Conservation (phyloP, 2,329 filamentous ascomycete genomes). For the Phyllosticta paracitricarpa region DNA sequence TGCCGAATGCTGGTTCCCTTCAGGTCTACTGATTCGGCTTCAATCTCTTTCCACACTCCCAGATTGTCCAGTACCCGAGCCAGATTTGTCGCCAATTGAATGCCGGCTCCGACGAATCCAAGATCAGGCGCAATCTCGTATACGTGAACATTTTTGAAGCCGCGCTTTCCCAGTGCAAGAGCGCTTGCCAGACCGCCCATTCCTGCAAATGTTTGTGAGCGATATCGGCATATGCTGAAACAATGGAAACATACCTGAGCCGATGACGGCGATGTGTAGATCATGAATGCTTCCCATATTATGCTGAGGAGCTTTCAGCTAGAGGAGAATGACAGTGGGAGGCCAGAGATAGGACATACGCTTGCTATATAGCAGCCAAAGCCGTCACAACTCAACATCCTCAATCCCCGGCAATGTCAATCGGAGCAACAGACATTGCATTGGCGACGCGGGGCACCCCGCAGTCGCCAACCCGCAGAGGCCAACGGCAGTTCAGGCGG, state of each 20-base stretch:
- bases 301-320: background rate
- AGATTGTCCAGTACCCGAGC: slow-evolving; percentile 62
- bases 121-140: slow-evolving; percentile 64
- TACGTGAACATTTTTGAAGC: slow-evolving; percentile 63
- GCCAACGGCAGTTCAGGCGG: background rate
- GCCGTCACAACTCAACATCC: background rate
- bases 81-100: slow-evolving; percentile 77
- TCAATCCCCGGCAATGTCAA: background rate
- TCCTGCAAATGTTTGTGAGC: slow-evolving; percentile 35
- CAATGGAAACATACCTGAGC: slow-evolving; percentile 1
- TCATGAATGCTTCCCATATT: background rate
- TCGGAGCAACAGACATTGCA: background rate
- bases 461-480: background rate
- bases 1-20: slow-evolving; percentile 64
- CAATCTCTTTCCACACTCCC: slow-evolving; percentile 63
- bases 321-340: background rate
- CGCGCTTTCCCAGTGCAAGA: slow-evolving; percentile 63
- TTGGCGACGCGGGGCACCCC: background rate
- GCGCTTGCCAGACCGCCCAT: slow-evolving; percentile 71
- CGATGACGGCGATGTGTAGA: slow-evolving; percentile 5
- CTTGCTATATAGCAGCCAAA: background rate
- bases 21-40: slow-evolving; percentile 60
- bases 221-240: background rate
- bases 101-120: slow-evolving; percentile 76
- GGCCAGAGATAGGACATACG: background rate